phyloP scores from a whole-genome alignment of 2,329 filamentous ascomycete species.

The Botrytis medusae region DNA sequence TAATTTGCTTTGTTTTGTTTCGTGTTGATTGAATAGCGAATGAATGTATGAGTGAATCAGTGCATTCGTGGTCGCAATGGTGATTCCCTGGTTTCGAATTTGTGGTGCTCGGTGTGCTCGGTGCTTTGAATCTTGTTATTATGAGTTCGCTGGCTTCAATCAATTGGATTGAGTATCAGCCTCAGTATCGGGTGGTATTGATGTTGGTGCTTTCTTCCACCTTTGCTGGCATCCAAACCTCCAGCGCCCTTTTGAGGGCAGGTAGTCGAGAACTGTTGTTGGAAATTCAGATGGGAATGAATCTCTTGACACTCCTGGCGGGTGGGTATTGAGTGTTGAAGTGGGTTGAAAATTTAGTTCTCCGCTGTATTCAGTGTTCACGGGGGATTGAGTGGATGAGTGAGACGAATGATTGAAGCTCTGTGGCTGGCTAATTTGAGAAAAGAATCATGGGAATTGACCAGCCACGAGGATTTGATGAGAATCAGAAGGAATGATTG shows the following conservation, averaged over 20 bases:
- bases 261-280: conserved; percentile 4
- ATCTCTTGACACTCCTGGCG: conserved; percentile 17
- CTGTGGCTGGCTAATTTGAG: conserved; percentile 7
- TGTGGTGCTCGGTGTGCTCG: conserved; percentile 5
- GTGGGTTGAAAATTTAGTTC: conserved; percentile 22
- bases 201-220: neutral
- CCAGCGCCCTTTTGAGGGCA: conserved; percentile 21
- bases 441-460: neutral
- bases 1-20: neutral
- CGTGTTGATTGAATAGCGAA: neutral
- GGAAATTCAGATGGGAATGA: neutral
- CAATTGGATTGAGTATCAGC: neutral
- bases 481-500: neutral
- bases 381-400: conserved; percentile 11
- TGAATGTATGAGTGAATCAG: conserved; percentile 12
- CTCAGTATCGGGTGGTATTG: neutral
- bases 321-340: conserved; percentile 13
- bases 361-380: conserved; percentile 20
- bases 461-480: conserved; percentile 18
- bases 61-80: conserved; percentile 11
- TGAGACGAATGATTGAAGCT: neutral
- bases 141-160: neutral
- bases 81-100: conserved; percentile 14
- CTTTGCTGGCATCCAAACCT: conserved; percentile 6
- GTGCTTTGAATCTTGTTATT: neutral